phyloP scores from a whole-genome alignment of 495 filamentous ascomycete species.

The Penicillium parvum region DNA sequence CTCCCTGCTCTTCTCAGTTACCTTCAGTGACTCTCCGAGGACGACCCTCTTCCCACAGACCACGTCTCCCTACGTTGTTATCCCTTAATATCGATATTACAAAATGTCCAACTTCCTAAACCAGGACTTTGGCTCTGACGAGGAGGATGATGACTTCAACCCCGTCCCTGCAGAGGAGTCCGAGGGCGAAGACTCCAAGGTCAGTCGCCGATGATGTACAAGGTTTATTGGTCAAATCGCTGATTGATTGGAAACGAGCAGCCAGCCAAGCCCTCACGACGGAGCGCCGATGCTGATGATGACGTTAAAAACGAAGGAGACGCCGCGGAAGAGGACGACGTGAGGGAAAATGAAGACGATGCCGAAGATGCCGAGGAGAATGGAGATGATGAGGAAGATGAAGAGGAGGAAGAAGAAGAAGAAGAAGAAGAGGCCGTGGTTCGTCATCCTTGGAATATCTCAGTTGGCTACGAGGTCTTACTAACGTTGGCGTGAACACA shows the following conservation, averaged over 20 bases:
- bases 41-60: not conserved
- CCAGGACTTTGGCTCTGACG: slow-evolving; percentile 63
- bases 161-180: slow-evolving; percentile 63
- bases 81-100: not conserved
- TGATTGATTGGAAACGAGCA: slow-evolving; percentile 17
- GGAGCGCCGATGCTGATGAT: slow-evolving; percentile 49
- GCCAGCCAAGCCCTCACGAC: slow-evolving; percentile 44
- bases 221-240: slow-evolving; percentile 1
- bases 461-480: slow-evolving; percentile 7
- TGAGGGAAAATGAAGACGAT: slow-evolving; percentile 48
- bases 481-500: too few relatives aligned
- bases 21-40: not conserved
- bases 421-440: slow-evolving; percentile 28
- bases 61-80: not conserved
- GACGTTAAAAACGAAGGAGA: slow-evolving; percentile 43
- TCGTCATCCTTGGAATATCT: slow-evolving; percentile 9
- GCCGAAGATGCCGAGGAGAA: slow-evolving; percentile 44
- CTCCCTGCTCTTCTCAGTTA: not conserved
- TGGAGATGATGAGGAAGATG: slow-evolving; percentile 38
- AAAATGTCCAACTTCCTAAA: slow-evolving; percentile 52
- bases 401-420: slow-evolving; percentile 45
- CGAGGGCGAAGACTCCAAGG: slow-evolving; percentile 56
- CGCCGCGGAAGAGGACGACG: slow-evolving; percentile 47
- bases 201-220: slow-evolving; percentile 22
- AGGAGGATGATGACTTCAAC: slow-evolving; percentile 81